Conservation (phyloP, 495 filamentous ascomycete genomes). For the Aspergillus egyptiacus region DNA sequence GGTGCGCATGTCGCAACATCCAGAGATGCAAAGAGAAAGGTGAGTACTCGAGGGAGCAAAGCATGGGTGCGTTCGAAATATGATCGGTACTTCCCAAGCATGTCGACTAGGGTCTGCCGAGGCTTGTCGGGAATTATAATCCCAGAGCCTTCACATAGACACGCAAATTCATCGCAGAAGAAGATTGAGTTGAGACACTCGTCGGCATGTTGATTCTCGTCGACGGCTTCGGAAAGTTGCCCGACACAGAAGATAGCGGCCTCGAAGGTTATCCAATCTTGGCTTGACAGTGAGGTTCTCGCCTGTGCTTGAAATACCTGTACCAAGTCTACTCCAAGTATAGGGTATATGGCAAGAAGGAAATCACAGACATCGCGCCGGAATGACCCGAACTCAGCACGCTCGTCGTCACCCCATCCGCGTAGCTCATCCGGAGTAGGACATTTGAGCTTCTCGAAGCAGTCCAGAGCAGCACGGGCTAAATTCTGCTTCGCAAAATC, state of each 20-base stretch:
- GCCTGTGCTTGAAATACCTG: slow-evolving; percentile 63
- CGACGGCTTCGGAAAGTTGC: slow-evolving; percentile 65
- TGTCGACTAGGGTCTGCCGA: slow-evolving; percentile 69
- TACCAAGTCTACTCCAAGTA: slow-evolving; percentile 63
- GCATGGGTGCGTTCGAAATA: slow-evolving; percentile 74
- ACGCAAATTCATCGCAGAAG: slow-evolving; percentile 49
- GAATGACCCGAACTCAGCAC: slow-evolving; percentile 66
- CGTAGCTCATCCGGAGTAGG: slow-evolving; percentile 25
- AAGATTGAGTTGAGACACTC: slow-evolving; percentile 65
- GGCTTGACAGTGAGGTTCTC: slow-evolving; percentile 48
- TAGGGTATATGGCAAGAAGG: slow-evolving; percentile 65
- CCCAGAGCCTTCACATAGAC: slow-evolving; percentile 47
- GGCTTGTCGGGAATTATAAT: slow-evolving; percentile 56
- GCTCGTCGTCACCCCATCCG: slow-evolving; percentile 67
- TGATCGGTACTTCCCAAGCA: slow-evolving; percentile 71
- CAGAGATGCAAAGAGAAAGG: slow-evolving; percentile 74
- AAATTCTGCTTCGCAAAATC: slow-evolving; percentile 31
- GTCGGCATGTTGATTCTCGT: slow-evolving; percentile 61
- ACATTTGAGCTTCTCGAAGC: slow-evolving; percentile 39
- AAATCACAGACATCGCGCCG: slow-evolving; percentile 78
- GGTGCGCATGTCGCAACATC: slow-evolving; percentile 58
- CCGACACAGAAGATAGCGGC: slow-evolving; percentile 74
- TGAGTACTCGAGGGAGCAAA: slow-evolving; percentile 67
- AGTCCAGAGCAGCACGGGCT: slow-evolving; percentile 31
- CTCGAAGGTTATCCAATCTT: slow-evolving; percentile 73